phyloP scores from a whole-genome alignment of 106 monocot species.

The Acorus calamus region DNA sequence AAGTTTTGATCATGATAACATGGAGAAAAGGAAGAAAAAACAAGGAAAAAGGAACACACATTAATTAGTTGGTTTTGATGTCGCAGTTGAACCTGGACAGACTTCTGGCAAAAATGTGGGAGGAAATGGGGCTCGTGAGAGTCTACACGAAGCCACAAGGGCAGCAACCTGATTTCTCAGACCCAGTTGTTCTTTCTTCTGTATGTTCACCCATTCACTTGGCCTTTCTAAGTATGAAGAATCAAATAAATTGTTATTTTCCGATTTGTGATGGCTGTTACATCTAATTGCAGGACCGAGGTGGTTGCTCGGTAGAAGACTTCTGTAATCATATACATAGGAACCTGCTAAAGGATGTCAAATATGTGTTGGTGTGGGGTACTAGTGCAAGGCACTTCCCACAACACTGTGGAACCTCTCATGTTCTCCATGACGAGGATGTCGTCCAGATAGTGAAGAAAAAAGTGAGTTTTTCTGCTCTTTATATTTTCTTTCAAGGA shows the following conservation, averaged over 20 bases:
- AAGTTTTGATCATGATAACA: too few relatives aligned
- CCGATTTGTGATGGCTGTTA: not conserved
- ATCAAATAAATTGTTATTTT: too few relatives aligned
- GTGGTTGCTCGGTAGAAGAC: slow-evolving; percentile 95
- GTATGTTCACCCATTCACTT: slow-evolving; percentile 29
- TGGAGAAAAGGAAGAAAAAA: too few relatives aligned
- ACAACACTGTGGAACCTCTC: slow-evolving; percentile 85
- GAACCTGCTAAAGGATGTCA: slow-evolving; percentile 81
- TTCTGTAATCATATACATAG: slow-evolving; percentile 99
- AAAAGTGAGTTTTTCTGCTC: slow-evolving; percentile 38
- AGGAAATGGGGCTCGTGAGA: slow-evolving; percentile 97
- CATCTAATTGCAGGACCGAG: slow-evolving; percentile 63
- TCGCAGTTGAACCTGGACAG: slow-evolving; percentile 93
- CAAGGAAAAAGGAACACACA: too few relatives aligned
- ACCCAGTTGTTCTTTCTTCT: slow-evolving; percentile 91
- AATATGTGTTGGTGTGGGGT: slow-evolving; percentile 99
- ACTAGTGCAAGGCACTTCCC: slow-evolving; percentile 91
- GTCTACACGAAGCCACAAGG: slow-evolving; percentile 98
- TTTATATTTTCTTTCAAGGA: not conserved
- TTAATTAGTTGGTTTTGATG: slow-evolving; percentile 1
- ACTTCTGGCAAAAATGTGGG: slow-evolving; percentile 95
- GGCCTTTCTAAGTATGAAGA: too few relatives aligned
- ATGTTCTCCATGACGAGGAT: slow-evolving; percentile 84
- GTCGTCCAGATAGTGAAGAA: slow-evolving; percentile 99
- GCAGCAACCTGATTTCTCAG: slow-evolving; percentile 91